Evolutionary conservation across 805 yeast species (phyloP).

Genomic region (Suhomyces sp.): DNA sequence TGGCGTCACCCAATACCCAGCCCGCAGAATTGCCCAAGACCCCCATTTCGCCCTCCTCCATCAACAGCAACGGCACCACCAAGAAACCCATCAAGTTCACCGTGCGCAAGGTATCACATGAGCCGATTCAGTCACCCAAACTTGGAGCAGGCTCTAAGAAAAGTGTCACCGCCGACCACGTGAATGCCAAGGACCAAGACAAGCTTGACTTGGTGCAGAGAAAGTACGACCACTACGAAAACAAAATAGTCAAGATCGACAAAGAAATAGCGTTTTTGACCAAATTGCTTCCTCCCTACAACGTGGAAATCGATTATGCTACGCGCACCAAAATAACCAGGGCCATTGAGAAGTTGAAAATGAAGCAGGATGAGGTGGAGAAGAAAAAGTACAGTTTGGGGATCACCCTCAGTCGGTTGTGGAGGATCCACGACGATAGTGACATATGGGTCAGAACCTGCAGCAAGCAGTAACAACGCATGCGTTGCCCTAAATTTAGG

Average conservation of each 20-base stretch:
- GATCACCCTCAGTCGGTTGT: constrained; percentile 39
- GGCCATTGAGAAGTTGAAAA: constrained; percentile 38
- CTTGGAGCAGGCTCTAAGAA: constrained; percentile 2
- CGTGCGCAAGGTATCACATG: constrained; percentile 32
- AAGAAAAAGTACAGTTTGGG: constrained; percentile 42
- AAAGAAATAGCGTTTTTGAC: constrained; percentile 39
- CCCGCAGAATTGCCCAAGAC: background rate
- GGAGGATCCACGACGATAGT: constrained; percentile 41
- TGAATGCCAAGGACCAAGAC: constrained; percentile 5
- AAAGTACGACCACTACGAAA: constrained; percentile 32
- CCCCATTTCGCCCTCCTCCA: constrained; percentile 4
- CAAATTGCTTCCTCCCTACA: constrained; percentile 41
- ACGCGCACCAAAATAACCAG: constrained; percentile 38
- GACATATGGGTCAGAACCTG: constrained; percentile 41
- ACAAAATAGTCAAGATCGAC: constrained; percentile 33
- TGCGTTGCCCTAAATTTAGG: constrained; percentile 8
- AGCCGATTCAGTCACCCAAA: constrained; percentile 14
- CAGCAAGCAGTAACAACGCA: constrained; percentile 12
- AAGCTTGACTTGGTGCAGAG: constrained; percentile 23
- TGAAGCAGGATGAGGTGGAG: constrained; percentile 40
- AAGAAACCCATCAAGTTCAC: constrained; percentile 32
- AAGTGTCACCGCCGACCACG: background rate
- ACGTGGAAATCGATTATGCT: constrained; percentile 41
- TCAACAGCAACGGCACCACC: constrained; percentile 1
- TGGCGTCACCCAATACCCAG: constrained; percentile 3